phyloP scores from a whole-genome alignment of 768 basidiomycete species.

The Bullera alba region DNA sequence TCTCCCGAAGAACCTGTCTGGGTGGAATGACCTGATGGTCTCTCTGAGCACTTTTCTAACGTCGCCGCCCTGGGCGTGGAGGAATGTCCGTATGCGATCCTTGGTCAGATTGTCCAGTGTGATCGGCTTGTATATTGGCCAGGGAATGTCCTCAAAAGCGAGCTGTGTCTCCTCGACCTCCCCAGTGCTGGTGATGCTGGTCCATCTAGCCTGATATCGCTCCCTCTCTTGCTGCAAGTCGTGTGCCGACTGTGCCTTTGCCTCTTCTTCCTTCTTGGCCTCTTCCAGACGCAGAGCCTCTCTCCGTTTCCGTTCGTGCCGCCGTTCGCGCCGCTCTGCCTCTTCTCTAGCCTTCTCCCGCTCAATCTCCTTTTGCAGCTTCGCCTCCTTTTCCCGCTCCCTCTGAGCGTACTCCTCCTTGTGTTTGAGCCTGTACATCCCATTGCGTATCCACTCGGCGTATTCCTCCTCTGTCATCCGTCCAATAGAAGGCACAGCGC shows the following conservation, averaged over 20 bases:
- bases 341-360: conserved; percentile 10
- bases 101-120: conserved; percentile 11
- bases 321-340: conserved; percentile 43
- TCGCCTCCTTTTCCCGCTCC: conserved; percentile 14
- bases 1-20: conserved; percentile 43
- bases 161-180: conserved; percentile 19
- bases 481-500: conserved; percentile 40
- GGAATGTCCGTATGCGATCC: conserved; percentile 27
- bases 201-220: conserved; percentile 30
- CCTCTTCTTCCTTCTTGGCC: conserved; percentile 13
- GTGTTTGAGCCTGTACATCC: conserved; percentile 64
- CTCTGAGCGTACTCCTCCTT: conserved; percentile 28
- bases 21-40: conserved; percentile 52
- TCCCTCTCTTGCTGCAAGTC: conserved; percentile 17
- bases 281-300: conserved; percentile 14
- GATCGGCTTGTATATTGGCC: conserved; percentile 34
- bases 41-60: conserved; percentile 55
- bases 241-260: conserved; percentile 16
- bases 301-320: conserved; percentile 3
- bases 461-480: conserved; percentile 83
- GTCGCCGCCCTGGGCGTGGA: conserved; percentile 11
- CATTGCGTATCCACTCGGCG: conserved; percentile 72
- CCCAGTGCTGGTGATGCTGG: conserved; percentile 7
- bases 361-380: conserved; percentile 24
- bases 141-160: conserved; percentile 36